A percentile compares a stretch with the other conserved stretches of the same genome.
Conservation (phyloP, 768 basidiomycete genomes). For the Hysterangium stoloniferum region DNA sequence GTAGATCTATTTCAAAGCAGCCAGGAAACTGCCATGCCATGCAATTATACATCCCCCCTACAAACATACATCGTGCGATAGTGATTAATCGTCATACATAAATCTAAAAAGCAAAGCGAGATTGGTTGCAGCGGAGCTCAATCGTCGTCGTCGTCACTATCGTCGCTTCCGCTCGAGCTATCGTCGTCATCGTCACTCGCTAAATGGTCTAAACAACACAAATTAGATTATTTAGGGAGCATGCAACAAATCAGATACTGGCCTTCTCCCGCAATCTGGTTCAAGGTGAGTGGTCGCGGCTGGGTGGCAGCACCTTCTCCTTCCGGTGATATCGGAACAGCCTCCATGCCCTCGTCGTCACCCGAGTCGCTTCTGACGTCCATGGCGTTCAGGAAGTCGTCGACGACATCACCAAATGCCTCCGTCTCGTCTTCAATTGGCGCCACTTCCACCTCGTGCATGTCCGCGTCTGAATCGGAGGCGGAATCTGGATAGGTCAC, state of each 20-base stretch:
- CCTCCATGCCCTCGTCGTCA: constrained; percentile 14
- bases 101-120: background rate
- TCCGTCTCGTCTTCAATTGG: constrained; percentile 32
- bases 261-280: constrained; percentile 1
- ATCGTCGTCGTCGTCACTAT: constrained; percentile 36
- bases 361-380: constrained; percentile 23
- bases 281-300: constrained; percentile 4
- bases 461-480: constrained; percentile 14
- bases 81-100: too few relatives aligned
- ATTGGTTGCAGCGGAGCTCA: background rate
- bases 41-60: too few relatives aligned
- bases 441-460: constrained; percentile 19
- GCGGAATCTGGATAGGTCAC: constrained; percentile 5
- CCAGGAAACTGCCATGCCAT: too few relatives aligned
- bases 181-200: constrained; percentile 8
- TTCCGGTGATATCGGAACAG: background rate
- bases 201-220: background rate
- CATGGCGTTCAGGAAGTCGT: constrained; percentile 31
- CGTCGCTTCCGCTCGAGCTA: constrained; percentile 15
- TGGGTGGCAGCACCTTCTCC: too few relatives aligned
- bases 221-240: background rate
- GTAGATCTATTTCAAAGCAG: too few relatives aligned
- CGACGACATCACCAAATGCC: constrained; percentile 11
- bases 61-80: too few relatives aligned
- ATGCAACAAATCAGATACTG: background rate